phyloP scores from a whole-genome alignment of 2,329 filamentous ascomycete species.

The Zymoseptoria brevis region DNA sequence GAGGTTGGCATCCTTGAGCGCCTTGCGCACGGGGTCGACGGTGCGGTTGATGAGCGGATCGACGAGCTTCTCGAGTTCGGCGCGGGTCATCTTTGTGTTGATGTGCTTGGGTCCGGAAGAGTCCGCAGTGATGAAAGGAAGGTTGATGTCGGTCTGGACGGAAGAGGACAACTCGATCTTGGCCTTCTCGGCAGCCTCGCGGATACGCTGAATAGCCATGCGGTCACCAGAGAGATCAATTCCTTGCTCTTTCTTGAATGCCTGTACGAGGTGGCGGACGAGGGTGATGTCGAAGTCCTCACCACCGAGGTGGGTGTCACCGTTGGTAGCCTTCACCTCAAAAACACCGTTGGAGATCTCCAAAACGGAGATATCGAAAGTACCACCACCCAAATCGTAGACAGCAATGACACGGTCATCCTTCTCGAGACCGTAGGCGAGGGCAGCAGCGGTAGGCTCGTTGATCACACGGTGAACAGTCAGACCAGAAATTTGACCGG shows the following conservation, averaged over 20 bases:
- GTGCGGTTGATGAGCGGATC: constrained; percentile 81
- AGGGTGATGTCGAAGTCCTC: constrained; percentile 96
- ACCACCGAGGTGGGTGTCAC: constrained; percentile 96
- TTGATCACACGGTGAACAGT: constrained; percentile 97
- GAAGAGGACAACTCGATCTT: constrained; percentile 98
- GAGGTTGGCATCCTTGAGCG: constrained; percentile 88
- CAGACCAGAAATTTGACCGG: constrained; percentile 88
- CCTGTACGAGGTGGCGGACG: constrained; percentile 83
- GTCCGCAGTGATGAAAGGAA: constrained; percentile 97
- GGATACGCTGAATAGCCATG: constrained; percentile 98
- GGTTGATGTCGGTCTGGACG: constrained; percentile 92
- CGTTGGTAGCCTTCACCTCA: constrained; percentile 98
- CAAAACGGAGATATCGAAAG: constrained; percentile 96
- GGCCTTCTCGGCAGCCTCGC: constrained; percentile 96
- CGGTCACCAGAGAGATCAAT: constrained; percentile 86
- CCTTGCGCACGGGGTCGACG: constrained; percentile 89
- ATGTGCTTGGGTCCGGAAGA: constrained; percentile 96
- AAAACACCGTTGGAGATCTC: constrained; percentile 98
- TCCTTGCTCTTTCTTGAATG: constrained; percentile 93
- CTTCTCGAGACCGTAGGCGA: constrained; percentile 95
- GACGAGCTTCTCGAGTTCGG: constrained; percentile 88
- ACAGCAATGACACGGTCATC: constrained; percentile 87
- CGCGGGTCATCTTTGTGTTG: constrained; percentile 85
- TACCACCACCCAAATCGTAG: constrained; percentile 97
- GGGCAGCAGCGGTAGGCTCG: constrained; percentile 91